Conservation (phyloP, 352 stramenopile species). For the Elongisporangium senticosum region DNA sequence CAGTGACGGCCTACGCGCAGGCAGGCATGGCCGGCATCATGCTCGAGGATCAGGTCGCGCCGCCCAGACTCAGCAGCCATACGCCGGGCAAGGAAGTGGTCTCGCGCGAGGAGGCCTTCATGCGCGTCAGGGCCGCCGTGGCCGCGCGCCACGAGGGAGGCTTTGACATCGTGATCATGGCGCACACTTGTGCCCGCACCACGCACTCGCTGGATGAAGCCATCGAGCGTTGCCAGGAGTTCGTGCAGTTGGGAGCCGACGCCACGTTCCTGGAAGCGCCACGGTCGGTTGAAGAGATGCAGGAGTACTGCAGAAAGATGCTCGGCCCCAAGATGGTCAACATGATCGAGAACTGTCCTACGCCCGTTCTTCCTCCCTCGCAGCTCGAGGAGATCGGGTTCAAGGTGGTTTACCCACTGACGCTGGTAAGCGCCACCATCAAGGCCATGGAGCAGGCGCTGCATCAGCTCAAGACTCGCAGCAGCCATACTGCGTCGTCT, state of each 20-base stretch:
- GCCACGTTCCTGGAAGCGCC: slow-evolving; percentile 95
- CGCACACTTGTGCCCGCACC: slow-evolving; percentile 88
- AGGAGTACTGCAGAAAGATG: slow-evolving; percentile 86
- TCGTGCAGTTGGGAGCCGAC: slow-evolving; percentile 87
- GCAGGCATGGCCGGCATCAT: no score
- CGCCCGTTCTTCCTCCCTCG: slow-evolving; percentile 81
- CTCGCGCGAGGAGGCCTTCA: slow-evolving; percentile 86
- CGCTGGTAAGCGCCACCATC: slow-evolving; percentile 90
- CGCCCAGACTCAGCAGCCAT: no score
- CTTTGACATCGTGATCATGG: slow-evolving; percentile 92
- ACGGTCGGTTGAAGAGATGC: slow-evolving; percentile 88
- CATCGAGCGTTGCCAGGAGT: slow-evolving; percentile 89
- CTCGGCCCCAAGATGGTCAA: slow-evolving; percentile 92
- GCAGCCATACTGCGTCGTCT: background rate
- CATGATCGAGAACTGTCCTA: slow-evolving; percentile 93
- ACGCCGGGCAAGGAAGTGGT: no score
- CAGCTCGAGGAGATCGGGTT: slow-evolving; percentile 90
- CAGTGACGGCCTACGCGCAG: no score
- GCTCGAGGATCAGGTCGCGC: no score
- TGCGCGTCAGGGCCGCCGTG: slow-evolving; percentile 84
- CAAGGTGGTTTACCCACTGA: slow-evolving; percentile 91
- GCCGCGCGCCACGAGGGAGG: slow-evolving; percentile 82
- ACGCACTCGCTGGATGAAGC: slow-evolving; percentile 89
- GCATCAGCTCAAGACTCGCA: slow-evolving; percentile 46
- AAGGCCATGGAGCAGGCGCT: slow-evolving; percentile 90